A percentile compares a stretch with the other conserved stretches of the same genome.
Conservation (phyloP, 148 eudicot species). For the Persicaria maculosa region DNA sequence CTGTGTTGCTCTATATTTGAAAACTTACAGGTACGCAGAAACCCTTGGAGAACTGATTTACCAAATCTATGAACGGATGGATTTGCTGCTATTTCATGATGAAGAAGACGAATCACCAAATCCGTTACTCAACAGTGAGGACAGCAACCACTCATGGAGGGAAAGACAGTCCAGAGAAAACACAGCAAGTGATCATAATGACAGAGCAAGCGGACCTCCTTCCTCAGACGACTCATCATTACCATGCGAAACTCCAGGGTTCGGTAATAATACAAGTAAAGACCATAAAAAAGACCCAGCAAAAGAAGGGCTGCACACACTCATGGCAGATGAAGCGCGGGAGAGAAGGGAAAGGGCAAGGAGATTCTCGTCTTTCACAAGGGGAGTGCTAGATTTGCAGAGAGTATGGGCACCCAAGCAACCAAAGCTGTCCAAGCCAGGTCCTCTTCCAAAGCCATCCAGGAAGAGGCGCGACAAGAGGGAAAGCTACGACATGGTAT, state of each 20-base stretch:
- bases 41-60: conserved; percentile 55
- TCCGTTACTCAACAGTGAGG: conserved; percentile 69
- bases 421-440: conserved; percentile 39
- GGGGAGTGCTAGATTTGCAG: conserved; percentile 68
- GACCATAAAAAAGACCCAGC: conserved; percentile 19
- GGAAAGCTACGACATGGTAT: conserved; percentile 45
- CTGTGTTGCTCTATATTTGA: background rate
- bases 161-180: conserved; percentile 22
- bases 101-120: conserved; percentile 63
- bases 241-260: conserved; percentile 23
- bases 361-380: conserved; percentile 50
- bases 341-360: conserved; percentile 66
- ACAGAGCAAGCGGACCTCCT: conserved; percentile 31
- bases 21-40: conserved; percentile 44
- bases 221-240: conserved; percentile 55
- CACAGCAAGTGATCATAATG: conserved; percentile 23
- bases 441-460: conserved; percentile 28
- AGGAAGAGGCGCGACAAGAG: conserved; percentile 41
- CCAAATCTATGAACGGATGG: conserved; percentile 58
- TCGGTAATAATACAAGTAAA: conserved; percentile 16
- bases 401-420: conserved; percentile 95
- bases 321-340: conserved; percentile 54
- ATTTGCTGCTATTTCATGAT: conserved; percentile 67
- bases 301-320: conserved; percentile 37
- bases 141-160: conserved; percentile 82